Base-by-base conservation (phyloP, 306 rosid species). In the Luffa acutangula region DNA sequence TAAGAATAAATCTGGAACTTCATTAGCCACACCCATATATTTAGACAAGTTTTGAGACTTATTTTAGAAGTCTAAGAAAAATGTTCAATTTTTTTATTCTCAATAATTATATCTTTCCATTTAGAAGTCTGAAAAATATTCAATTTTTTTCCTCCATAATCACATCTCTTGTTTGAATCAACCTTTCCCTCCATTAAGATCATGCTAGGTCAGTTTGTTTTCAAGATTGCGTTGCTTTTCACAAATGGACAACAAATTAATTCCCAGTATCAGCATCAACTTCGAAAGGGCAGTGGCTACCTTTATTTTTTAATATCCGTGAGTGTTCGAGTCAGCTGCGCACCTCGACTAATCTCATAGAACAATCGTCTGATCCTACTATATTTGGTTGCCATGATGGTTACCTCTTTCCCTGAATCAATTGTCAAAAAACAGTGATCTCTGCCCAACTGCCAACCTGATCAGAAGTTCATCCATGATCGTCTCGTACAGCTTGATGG, bases 161-260 rank as follows among this genome's bases (percentile, higher is more conserved):
- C 74, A 41, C 33, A 66, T 3, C 72, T 37, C 72, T 6, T 66
- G 36, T 65, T 18, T 7, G 49, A 7, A 66, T n/a, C 2, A 6
- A 39, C 51, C 31, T 66, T 66, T 37, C 6, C 1, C 48, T 37
- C 74, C 51, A 66, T 9, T n/a, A 66, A 39, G 51, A 9, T 9
- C 46, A 66, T 66, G 77, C 59, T 72, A 11, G 42, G 21, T 72
- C 59, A 72, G 77, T 46, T 71, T 71, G 59, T 72, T 72, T 48
- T 14, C 53, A 72, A 31, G 42, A 21, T 72, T 74, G 45, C 46
- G 25, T 49, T 36, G 9, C 12, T 33, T 51, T 73, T 74, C 54
- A 20, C 41, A 37, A 39, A 8, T 67, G 10, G 3, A 41, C 6
- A 9, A 39, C 5, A 67, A 14, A 17, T 67, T 2, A 18, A 2